Conservation (phyloP, 2,329 filamentous ascomycete genomes). For the Plenodomus lindquistii region DNA sequence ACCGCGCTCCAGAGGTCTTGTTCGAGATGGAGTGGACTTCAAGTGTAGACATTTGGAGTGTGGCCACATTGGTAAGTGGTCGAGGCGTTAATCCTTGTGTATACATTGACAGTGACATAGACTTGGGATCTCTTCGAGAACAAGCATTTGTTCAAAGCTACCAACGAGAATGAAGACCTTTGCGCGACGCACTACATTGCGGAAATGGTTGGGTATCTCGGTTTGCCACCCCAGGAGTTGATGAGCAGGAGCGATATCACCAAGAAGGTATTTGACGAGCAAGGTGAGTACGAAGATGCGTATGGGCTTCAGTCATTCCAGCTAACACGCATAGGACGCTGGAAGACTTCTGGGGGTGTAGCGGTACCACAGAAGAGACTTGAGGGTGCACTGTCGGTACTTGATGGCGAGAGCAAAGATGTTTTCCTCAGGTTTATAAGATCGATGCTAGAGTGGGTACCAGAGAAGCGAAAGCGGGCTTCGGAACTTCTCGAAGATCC, state of each 20-base stretch:
- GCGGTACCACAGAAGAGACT: slow-evolving; percentile 21
- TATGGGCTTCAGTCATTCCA: slow-evolving; percentile 18
- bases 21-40: slow-evolving; percentile 45
- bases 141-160: slow-evolving; percentile 38
- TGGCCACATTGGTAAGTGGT: slow-evolving; percentile 43
- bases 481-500: no score
- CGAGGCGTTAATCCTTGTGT: slow-evolving; percentile 10
- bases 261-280: slow-evolving; percentile 27
- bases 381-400: slow-evolving; percentile 15
- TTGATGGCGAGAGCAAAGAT: slow-evolving; percentile 32
- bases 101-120: slow-evolving; percentile 14
- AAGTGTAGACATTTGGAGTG: slow-evolving; percentile 46
- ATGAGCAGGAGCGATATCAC: slow-evolving; percentile 24
- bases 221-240: slow-evolving; percentile 28
- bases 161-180: slow-evolving; percentile 22
- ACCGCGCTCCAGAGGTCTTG: slow-evolving; percentile 47
- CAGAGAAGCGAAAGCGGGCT: no score
- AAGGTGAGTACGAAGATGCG: no score
- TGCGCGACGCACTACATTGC: slow-evolving; percentile 37
- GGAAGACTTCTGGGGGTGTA: slow-evolving; percentile 18
- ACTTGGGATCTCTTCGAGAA: slow-evolving; percentile 45
- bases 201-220: slow-evolving; percentile 36
- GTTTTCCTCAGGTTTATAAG: slow-evolving; percentile 41
- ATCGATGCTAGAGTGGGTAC: no score
- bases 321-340: slow-evolving; percentile 20